Conservation (phyloP, 352 stramenopile genomes). For the Globisporangium nodosum region DNA sequence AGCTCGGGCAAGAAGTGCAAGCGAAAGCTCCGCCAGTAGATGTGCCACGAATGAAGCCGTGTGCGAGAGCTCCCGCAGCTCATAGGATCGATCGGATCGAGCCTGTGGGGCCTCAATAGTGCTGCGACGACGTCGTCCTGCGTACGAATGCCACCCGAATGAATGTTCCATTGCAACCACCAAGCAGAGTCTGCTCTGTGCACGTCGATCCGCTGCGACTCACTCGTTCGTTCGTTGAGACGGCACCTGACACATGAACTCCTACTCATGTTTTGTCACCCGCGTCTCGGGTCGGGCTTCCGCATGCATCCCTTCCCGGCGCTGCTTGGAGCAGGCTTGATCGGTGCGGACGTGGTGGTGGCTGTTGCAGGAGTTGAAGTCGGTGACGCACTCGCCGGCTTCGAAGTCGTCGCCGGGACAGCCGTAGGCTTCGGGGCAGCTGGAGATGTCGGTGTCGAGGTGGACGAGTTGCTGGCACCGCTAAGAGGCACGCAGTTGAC, state of each 20-base stretch:
- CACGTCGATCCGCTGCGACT: no score
- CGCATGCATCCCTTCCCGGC: background rate
- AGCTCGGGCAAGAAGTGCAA: slow-evolving; percentile 3
- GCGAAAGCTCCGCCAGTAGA: slow-evolving; percentile 2
- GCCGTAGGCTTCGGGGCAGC: background rate
- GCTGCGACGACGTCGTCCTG: background rate
- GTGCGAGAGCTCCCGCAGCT: background rate
- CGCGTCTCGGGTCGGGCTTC: background rate
- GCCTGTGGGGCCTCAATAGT: background rate
- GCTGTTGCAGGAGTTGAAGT: background rate
- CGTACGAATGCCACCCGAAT: background rate
- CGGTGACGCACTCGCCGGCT: background rate
- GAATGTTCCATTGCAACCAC: background rate
- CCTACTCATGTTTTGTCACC: no score
- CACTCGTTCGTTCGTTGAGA: no score
- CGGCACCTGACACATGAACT: no score
- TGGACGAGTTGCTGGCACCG: background rate
- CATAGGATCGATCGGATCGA: background rate
- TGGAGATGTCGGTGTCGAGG: background rate
- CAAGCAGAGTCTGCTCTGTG: background rate
- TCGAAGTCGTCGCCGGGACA: no score
- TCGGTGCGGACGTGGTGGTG: background rate
- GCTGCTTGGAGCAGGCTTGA: no score
- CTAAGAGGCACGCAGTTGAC: slow-evolving; percentile 1
- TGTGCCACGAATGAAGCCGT: background rate